Conservation (phyloP, 2,329 filamentous ascomycete species). For the Escovopsis weberi region DNA sequence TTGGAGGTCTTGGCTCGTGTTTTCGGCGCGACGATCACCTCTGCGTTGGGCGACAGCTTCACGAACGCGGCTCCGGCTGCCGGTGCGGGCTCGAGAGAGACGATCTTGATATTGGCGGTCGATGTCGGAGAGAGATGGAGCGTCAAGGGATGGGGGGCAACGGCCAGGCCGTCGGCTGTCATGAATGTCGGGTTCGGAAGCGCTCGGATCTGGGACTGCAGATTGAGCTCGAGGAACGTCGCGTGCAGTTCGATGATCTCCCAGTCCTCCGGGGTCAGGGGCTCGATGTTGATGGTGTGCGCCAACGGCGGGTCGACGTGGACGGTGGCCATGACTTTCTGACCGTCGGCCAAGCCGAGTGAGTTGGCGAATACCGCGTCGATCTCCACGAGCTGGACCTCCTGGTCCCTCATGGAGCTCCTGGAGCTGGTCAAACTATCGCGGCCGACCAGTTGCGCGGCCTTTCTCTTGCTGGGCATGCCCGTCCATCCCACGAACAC, state of each 20-base stretch:
- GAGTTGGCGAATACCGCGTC: conserved; percentile 72
- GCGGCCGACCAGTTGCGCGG: conserved; percentile 56
- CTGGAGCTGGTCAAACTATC: conserved; percentile 53
- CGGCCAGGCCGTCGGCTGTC: conserved; percentile 32
- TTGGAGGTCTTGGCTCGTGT: conserved; percentile 56
- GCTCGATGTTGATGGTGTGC: conserved; percentile 94
- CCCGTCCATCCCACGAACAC: conserved; percentile 93
- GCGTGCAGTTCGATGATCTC: conserved; percentile 98
- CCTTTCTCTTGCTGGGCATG: conserved; percentile 82
- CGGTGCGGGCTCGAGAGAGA: conserved; percentile 65
- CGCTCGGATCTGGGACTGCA: conserved; percentile 83
- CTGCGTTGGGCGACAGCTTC: conserved; percentile 85
- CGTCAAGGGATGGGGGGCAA: conserved; percentile 63
- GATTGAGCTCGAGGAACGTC: conserved; percentile 85
- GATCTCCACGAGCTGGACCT: conserved; percentile 66
- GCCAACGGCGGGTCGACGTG: conserved; percentile 84
- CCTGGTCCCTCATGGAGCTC: conserved; percentile 54
- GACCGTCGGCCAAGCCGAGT: conserved; percentile 64
- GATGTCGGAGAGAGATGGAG: conserved; percentile 91
- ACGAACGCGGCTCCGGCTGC: conserved; percentile 61
- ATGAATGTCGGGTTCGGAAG: conserved; percentile 70
- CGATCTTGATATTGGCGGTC: conserved; percentile 78
- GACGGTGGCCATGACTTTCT: conserved; percentile 56
- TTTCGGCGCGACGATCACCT: conserved; percentile 95
- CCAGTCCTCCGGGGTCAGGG: conserved; percentile 90